Base-by-base conservation (phyloP, 805 yeast genomes). In the Pichia pseudocactophila region DNA sequence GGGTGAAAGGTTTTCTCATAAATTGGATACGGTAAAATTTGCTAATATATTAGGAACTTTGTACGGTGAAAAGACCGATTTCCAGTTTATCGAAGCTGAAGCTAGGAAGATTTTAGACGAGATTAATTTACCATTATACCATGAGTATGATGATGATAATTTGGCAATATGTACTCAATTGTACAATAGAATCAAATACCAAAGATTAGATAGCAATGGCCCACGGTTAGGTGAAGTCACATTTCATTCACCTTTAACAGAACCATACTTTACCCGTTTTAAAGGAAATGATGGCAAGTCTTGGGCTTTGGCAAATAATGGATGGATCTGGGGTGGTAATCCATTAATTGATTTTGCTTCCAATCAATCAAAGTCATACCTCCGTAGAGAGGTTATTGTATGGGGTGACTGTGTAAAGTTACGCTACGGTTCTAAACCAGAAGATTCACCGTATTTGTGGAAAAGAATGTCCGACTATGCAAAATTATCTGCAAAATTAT, bases 241-340 rank as follows among this genome's bases (percentile, higher is more conserved):
- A 12, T 60, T 63, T 4, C 52, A 65, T 3, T 56, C 64, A 3
- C 95, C 96, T 0, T 66, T 90, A 31, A 74, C 84, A 2, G 97
- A 90, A 61, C 79, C 89, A 4, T 90, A 90, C 61, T 90, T 92
- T 60, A 87, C 97, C 2, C 68, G 88, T 45, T 76, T 89, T 51
- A 58, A 51, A 2, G 72, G 61, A 38, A 59, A 63, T 0, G 66
- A 68, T 37, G 90, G 88, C 3, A 68, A 71, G 31, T 65, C 70
- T 1, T 80, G 79, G 65, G 80, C 84, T 8, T 66, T 90, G 45
- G 97, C 96, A 3, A 92, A 92, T 57, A 90, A 92, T 56, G 98
- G 98, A 37, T 90, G 97, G 97, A 87, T 92, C 43, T 90, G 98
- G 98, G 89, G 86, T 41, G 97, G 96, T 10, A 80, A 90, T 51